Base-by-base conservation (phyloP, 1,284 basidiomycete genomes). In the Cystobasidium pallidum region DNA sequence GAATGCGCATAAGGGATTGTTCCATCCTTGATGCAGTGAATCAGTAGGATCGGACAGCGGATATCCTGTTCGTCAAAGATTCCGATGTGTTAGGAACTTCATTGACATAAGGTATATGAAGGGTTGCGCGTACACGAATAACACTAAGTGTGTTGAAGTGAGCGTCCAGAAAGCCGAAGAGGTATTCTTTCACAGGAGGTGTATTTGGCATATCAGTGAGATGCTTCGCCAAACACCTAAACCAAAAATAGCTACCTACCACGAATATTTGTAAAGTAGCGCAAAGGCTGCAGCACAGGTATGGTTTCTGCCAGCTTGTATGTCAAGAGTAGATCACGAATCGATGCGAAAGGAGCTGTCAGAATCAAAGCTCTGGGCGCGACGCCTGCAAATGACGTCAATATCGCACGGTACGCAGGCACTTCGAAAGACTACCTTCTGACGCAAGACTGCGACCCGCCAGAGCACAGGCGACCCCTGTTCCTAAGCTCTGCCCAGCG, bases 1-100 rank as follows among this genome's bases (percentile, higher is more conserved):
- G 91, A 90, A 79, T 97, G 94, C 0, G 85, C 82, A 77, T 86
- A 81, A 0, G 90, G 90, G 66, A 96, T 94, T 47, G 92, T 88
- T 78, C 84, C 85, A 81, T 97, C 94, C 78, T 92, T 84, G 76
- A 86, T 84, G 1, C 92, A 88, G 79, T 96, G 93, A 0, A 87
- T 86, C 74, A 96, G 85, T 15, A 95, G 82, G 6, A 92, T 85
- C 3, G 89, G 85, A 0, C 86, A 86, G 39, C 86, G 85, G 66
- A 89, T 85, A 75, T 83, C 82, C 87, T 89, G 77, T 19, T 71
- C 32, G n/a, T 62, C 45, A 47, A 43, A 19, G 65, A 47, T n/a
- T 57, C 58, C 58, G 65, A 36, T 62, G 70, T 61, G 24, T 47
- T 74, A 59, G 67, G 19, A 26, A 32, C 54, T 26, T 63, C 21